phyloP scores from a whole-genome alignment of 148 eudicot species.

The Vaccinium vitisidaea region DNA sequence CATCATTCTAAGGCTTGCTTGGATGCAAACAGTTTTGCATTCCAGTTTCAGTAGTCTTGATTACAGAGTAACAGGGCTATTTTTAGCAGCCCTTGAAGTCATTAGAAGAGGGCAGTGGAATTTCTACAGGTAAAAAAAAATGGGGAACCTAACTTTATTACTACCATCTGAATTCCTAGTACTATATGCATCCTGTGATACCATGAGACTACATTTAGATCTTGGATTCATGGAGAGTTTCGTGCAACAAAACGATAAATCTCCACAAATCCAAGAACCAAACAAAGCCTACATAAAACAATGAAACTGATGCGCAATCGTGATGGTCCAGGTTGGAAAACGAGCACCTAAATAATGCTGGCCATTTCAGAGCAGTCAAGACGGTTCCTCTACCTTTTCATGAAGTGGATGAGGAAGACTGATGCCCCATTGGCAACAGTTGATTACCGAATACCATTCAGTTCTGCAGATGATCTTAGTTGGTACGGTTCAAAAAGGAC shows the following conservation, averaged over 20 bases:
- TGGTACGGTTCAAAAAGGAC: conserved; percentile 18
- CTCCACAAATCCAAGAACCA: background rate
- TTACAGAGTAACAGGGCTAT: conserved; percentile 70
- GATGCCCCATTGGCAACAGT: conserved; percentile 30
- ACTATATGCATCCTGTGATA: conserved; percentile 11
- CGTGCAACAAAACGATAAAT: background rate
- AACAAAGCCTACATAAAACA: background rate
- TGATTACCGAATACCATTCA: conserved; percentile 22
- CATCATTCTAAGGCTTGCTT: conserved; percentile 80
- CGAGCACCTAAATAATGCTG: conserved; percentile 97
- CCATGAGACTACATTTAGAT: background rate
- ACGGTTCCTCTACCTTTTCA: conserved; percentile 92
- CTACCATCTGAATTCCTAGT: conserved; percentile 8
- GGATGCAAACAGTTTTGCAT: conserved; percentile 90
- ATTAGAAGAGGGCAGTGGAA: conserved; percentile 98
- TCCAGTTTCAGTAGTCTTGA: conserved; percentile 76
- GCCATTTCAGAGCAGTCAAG: conserved; percentile 90
- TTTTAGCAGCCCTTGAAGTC: conserved; percentile 97
- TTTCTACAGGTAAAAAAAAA: conserved; percentile 68
- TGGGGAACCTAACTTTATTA: conserved; percentile 5
- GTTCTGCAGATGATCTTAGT: background rate
- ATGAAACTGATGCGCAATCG: conserved; percentile 4
- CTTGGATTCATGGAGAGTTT: background rate
- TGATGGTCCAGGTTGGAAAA: conserved; percentile 72
- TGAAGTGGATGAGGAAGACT: conserved; percentile 87